Percentiles rank a stretch among this genome's conserved stretches.
phyloP scores from a whole-genome alignment of 1,139 yeast species.

The Keqinozyma sinolaborantium region DNA sequence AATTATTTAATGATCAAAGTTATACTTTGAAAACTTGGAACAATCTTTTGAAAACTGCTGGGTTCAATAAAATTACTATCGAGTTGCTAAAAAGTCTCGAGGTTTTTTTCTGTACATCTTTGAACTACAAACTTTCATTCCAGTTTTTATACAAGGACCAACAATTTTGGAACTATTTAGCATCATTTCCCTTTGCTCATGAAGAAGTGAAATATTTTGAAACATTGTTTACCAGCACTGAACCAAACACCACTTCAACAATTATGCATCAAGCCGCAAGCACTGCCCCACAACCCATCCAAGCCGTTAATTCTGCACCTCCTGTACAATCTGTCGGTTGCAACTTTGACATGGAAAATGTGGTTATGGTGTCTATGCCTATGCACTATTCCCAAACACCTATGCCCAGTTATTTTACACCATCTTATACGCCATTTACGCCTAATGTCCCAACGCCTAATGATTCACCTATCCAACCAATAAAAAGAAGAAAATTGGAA shows the following conservation, averaged over 20 bases:
- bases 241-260: not conserved
- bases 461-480: not conserved
- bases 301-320: no score
- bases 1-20: constrained; percentile 48
- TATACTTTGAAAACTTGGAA: constrained; percentile 53
- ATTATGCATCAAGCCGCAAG: no score
- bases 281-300: no score
- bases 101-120: constrained; percentile 23
- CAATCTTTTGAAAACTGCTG: constrained; percentile 10
- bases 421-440: not conserved
- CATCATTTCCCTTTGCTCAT: constrained; percentile 4
- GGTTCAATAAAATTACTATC: constrained; percentile 8
- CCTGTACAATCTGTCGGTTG: no score
- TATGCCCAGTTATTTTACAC: not conserved
- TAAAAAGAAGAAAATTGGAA: not conserved
- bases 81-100: constrained; percentile 23
- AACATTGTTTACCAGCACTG: not conserved
- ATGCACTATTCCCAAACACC: not conserved
- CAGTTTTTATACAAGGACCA: constrained; percentile 17
- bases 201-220: not conserved
- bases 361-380: no score
- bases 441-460: not conserved
- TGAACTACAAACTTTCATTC: constrained; percentile 28
- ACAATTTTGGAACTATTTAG: constrained; percentile 20
- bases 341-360: no score